Evolutionary conservation across 257 asterid species (phyloP).

Genomic region (Plantago major): DNA sequence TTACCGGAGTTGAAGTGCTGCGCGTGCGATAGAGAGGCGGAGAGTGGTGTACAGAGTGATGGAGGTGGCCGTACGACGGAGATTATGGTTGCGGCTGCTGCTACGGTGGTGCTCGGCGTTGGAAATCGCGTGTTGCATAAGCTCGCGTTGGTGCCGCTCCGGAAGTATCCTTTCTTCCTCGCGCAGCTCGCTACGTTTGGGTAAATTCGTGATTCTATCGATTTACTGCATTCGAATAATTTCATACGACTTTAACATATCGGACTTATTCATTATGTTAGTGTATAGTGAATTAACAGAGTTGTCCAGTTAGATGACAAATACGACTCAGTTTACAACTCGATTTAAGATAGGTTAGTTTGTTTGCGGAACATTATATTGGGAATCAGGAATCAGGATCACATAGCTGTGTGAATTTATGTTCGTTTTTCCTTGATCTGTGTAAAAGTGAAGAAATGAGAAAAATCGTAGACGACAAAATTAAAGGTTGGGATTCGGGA

Average conservation of each 20-base stretch:
- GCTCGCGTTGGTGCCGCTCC: slow-evolving; percentile 89
- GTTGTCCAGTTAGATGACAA: too few species aligned
- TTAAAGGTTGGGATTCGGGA: too few species aligned
- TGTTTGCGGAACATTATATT: too few species aligned
- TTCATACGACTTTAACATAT: background rate
- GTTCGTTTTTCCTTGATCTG: too few species aligned
- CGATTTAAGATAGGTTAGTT: too few species aligned
- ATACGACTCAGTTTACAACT: too few species aligned
- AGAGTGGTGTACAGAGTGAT: background rate
- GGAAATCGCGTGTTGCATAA: slow-evolving; percentile 91
- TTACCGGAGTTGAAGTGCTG: background rate
- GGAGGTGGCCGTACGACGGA: slow-evolving; percentile 44
- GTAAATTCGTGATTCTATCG: slow-evolving; percentile 26
- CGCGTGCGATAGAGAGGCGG: background rate
- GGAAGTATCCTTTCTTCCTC: slow-evolving; percentile 81
- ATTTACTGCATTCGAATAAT: too few species aligned
- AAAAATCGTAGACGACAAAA: too few species aligned
- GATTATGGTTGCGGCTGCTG: slow-evolving; percentile 59
- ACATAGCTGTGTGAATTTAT: too few species aligned
- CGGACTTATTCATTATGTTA: background rate
- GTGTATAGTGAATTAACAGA: background rate
- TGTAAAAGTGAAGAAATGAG: too few species aligned
- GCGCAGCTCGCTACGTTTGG: slow-evolving; percentile 97
- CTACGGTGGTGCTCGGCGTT: slow-evolving; percentile 86
- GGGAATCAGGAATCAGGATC: too few species aligned